Conservation (phyloP, 352 stramenopile genomes). For the Pythium utonaiense region DNA sequence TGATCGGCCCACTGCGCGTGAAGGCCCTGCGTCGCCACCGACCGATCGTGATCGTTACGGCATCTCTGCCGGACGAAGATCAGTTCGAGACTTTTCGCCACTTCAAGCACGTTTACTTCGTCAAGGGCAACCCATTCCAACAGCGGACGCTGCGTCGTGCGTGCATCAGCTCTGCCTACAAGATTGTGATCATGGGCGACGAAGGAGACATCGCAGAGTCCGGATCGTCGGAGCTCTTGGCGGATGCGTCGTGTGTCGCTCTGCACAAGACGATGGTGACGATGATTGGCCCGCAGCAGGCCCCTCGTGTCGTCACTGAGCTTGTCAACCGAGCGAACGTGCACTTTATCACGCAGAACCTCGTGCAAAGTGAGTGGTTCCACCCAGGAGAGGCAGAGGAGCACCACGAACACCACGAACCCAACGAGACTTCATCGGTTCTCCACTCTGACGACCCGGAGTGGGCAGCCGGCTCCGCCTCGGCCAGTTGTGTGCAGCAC, state of each 20-base stretch:
- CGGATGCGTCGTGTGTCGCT: conserved; percentile 75
- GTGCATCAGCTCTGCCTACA: conserved; percentile 58
- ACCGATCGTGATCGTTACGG: conserved; percentile 63
- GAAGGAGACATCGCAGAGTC: conserved; percentile 53
- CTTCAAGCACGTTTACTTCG: conserved; percentile 71
- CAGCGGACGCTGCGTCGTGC: conserved; percentile 54
- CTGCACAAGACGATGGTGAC: conserved; percentile 79
- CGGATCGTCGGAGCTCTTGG: conserved; percentile 61
- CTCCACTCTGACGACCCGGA: conserved; percentile 21
- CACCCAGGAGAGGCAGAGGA: conserved; percentile 2
- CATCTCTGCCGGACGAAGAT: conserved; percentile 51
- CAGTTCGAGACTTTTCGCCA: conserved; percentile 64
- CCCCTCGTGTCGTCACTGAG: conserved; percentile 71
- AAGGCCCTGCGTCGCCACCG: conserved; percentile 66
- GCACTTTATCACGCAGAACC: conserved; percentile 79
- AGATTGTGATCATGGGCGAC: conserved; percentile 71
- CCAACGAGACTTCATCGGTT: not conserved
- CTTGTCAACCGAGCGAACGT: conserved; percentile 79
- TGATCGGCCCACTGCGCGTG: conserved; percentile 68
- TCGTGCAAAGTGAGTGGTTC: conserved; percentile 71
- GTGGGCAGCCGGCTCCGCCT: not conserved
- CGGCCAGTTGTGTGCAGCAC: not conserved
- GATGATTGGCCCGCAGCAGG: conserved; percentile 52
- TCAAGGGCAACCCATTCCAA: conserved; percentile 61
- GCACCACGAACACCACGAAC: not conserved